These are phyloP conservation scores for Paraconiothyrium brasiliense DNA, from an alignment of 2,329 filamentous ascomycete genomes.

Conservation along the genomic window DNA sequence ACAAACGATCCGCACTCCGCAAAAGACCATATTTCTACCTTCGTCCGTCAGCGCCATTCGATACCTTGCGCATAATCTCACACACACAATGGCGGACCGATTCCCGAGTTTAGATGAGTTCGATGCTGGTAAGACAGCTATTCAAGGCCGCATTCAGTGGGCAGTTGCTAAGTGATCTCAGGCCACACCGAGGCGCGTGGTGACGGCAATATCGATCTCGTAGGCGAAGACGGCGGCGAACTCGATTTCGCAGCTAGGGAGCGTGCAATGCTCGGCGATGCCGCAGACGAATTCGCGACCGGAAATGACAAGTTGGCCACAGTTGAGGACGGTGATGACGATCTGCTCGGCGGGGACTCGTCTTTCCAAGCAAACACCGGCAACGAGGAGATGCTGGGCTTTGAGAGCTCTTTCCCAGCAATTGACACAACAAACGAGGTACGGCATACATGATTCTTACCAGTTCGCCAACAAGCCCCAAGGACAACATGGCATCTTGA, in stretches of 20 bases:
- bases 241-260: conserved; percentile 93
- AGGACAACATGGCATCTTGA: not conserved
- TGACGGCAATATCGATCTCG: conserved; percentile 56
- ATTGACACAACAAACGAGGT: conserved; percentile 80
- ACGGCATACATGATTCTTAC: conserved; percentile 32
- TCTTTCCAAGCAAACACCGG: conserved; percentile 53
- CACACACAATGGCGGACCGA: conserved; percentile 58
- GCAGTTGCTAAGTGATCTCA: conserved; percentile 49
- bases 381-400: conserved; percentile 65
- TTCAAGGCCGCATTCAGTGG: conserved; percentile 31
- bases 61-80: not conserved
- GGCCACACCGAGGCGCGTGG: conserved; percentile 74
- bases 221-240: conserved; percentile 67
- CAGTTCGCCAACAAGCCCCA: not conserved
- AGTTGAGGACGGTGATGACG: conserved; percentile 71
- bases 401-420: conserved; percentile 91
- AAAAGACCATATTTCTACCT: conserved; percentile 1
- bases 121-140: conserved; percentile 57
- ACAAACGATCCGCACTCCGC: conserved; percentile 11
- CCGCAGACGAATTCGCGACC: conserved; percentile 88
- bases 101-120: conserved; percentile 64
- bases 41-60: conserved; percentile 11
- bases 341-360: conserved; percentile 72
- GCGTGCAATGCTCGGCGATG: conserved; percentile 88
- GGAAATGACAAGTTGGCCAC: conserved; percentile 73